These are phyloP conservation scores for Phialophora macrospora DNA, from an alignment of 2,329 filamentous ascomycete genomes.

Conservation along the genomic window DNA sequence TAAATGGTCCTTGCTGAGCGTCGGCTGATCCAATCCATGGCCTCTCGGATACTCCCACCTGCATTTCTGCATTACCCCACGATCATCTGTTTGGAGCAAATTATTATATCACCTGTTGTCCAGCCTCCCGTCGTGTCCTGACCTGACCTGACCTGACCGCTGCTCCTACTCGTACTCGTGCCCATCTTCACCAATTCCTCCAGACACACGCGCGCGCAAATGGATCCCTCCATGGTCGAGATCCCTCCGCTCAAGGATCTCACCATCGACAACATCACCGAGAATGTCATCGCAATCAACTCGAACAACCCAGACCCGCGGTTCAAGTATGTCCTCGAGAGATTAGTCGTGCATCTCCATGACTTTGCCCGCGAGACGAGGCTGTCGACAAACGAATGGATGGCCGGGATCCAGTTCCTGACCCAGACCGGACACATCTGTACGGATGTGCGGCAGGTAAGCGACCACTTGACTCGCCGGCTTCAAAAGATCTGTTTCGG, in stretches of 20 bases:
- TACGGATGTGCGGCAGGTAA: slow-evolving; percentile 72
- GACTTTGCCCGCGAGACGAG: slow-evolving; percentile 81
- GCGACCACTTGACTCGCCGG: too few relatives aligned
- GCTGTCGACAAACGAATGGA: slow-evolving; percentile 78
- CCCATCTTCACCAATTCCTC: too few relatives aligned
- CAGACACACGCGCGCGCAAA: slow-evolving; percentile 29
- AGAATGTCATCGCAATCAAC: slow-evolving; percentile 67
- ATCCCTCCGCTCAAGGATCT: slow-evolving; percentile 46
- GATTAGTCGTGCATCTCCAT: slow-evolving; percentile 76
- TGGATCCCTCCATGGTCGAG: slow-evolving; percentile 51
- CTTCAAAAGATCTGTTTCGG: too few relatives aligned
- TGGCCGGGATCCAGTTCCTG: slow-evolving; percentile 72
- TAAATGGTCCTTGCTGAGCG: background rate
- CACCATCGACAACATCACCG: slow-evolving; percentile 43
- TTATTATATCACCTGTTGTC: background rate
- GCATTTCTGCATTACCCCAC: slow-evolving; percentile 14
- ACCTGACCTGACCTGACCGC: background rate
- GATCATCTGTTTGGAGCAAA: background rate
- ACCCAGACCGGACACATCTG: slow-evolving; percentile 74
- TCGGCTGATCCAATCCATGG: background rate
- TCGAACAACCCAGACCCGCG: slow-evolving; percentile 68
- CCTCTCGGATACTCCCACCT: slow-evolving; percentile 16
- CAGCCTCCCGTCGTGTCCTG: background rate
- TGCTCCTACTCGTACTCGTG: background rate
- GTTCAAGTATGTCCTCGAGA: slow-evolving; percentile 72